Base-by-base conservation (phyloP, 192 early-diverging fungal genomes). In the Kappamyces sp. region DNA sequence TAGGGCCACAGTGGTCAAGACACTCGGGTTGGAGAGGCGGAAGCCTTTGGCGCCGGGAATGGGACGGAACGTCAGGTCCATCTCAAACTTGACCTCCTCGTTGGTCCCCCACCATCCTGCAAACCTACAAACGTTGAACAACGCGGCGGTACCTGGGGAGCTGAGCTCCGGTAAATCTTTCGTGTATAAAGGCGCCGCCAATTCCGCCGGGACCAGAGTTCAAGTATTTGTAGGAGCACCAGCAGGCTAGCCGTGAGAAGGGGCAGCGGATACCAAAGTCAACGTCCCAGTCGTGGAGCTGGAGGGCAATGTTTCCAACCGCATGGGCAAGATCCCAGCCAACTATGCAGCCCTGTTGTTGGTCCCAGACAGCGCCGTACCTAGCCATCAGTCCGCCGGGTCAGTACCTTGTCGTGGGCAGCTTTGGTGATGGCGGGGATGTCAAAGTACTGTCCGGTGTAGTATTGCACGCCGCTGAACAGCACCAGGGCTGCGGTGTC, bases 181-280 rank as follows among this genome's bases (percentile, higher is more conserved):
- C 81, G 54, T 99, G 91, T 4, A 99, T 83, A 70, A 93, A 99
- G 5, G 88, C 80, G 1, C 91, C 90, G 11, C 83, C 91, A 57
- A 99, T 94, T 39, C 88, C 88, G 40, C 96, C 96, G 0, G 96
- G 91, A 2, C 96, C 94, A n/a, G 91, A 82, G 66, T 99, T 99
- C 45, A 99, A 72, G 68, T 99, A 99, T 69, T 99, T 99, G 84
- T 98, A 98, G 3, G 93, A 88, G 78, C 93, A 98, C 78, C 40
- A 51, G 7, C 29, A 63, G 51, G 67, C 47, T 46, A 71, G 12
- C 1, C 2, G 14, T 12, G 8, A 33, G 39, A 51, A 42, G 35
- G 40, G 40, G 11, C 5, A 31, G 22, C 32, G 37, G 38, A 38
- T 41, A 45, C 43, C 96, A 85, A 96, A 96, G 65, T 99, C 96